Evolutionary conservation across 495 filamentous ascomycete genomes (phyloP), one percentile per base, ranked within the genome.

Genomic region (Glonium stellatum): DNA sequence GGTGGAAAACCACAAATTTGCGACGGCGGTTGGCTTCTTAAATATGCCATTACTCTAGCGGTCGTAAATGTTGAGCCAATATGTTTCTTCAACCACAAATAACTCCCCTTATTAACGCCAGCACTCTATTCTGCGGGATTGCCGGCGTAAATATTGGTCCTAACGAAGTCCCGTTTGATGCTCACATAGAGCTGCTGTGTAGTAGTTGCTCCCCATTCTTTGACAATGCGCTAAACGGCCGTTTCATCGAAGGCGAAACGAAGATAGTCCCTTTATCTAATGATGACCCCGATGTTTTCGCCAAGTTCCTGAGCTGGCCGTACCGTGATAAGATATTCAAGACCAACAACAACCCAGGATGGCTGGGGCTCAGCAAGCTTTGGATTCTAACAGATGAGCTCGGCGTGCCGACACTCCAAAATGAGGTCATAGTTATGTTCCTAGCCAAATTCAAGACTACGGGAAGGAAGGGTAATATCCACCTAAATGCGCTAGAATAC

Each of bases 191-290:
- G 34, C 44, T 62, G 15, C 55, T 58, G 11, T 62, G 60, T 47
- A 9, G 18, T 5, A n/a, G n/a, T n/a, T 25, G 23, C 25, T 62
- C 54, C 1, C 31, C 55, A 8, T 62, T 62, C 48, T 62, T 62
- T 44, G 48, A 53, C 46, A 58, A 57, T n/a, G 60, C 60, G 12
- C 54, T 62, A 4, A 47, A 62, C 48, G 47, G 60, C 27, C 42
- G 48, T 13, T 62, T 50, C 19, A 31, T 48, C 25, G 48, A 62
- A 31, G 54, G 54, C 19, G 35, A 31, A 9, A 53, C 47, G 21
- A 57, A 54, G 36, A 31, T 27, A 10, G 56, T 62, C 27, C 31
- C 46, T 15, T 54, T 62, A 4, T 47, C 46, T 3, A 54, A 58
- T 27, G 54, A 57, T 22, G 60, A 62, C 37, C 60, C 54, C 11